Conservation (phyloP, 176 grass and related monocot genomes). For the Eragrostis curvula region DNA sequence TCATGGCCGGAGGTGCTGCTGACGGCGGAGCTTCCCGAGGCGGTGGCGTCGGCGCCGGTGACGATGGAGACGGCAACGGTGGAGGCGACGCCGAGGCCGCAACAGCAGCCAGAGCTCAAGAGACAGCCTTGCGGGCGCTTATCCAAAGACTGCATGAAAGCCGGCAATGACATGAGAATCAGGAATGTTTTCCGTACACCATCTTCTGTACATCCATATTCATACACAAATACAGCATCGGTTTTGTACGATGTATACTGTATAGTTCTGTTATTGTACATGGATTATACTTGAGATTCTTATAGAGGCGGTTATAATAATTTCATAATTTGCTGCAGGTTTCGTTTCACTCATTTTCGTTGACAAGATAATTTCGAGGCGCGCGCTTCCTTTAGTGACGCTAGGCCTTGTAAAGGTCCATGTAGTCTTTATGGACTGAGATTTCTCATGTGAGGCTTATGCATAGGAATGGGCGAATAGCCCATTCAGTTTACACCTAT, state of each 20-base stretch:
- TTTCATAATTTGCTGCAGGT: too few species aligned
- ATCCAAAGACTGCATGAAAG: constrained; percentile 10
- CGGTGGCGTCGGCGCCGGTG: not conserved
- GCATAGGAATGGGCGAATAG: too few species aligned
- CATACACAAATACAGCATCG: not conserved
- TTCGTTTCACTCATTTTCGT: not conserved
- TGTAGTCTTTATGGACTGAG: not conserved
- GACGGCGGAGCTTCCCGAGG: constrained; percentile 6
- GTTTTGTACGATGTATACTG: not conserved
- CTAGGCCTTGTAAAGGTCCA: not conserved
- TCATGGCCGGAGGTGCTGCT: constrained; percentile 41
- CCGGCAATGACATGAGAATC: constrained; percentile 14
- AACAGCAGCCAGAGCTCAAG: not conserved
- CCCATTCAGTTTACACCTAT: not conserved
- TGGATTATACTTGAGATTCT: constrained; percentile 2
- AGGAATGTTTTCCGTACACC: not conserved
- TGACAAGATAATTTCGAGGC: not conserved
- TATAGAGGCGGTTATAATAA: not conserved
- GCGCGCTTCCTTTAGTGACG: not conserved
- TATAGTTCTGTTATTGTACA: not conserved
- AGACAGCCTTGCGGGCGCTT: constrained; percentile 22
- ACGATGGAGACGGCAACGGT: constrained; percentile 1
- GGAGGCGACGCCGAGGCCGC: not conserved
- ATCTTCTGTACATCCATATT: constrained; percentile 8
- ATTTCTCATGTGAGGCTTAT: not conserved